These are phyloP conservation scores for Clonostachys byssicola DNA, from an alignment of 2,329 filamentous ascomycete species.

Conservation along the genomic window DNA sequence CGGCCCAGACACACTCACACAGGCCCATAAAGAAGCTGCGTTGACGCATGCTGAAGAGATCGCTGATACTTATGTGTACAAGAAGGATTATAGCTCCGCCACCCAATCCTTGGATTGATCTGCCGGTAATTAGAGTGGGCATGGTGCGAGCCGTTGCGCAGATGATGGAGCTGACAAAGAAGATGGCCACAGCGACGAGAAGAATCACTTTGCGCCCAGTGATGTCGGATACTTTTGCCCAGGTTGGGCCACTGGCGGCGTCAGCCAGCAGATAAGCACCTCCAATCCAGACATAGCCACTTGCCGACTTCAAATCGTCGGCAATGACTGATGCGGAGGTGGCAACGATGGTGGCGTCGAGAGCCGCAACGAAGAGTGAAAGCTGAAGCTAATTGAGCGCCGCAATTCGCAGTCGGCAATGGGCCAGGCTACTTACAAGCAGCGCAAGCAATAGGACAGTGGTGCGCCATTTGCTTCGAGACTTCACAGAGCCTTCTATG, in stretches of 20 bases:
- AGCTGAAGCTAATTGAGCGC: slow-evolving; percentile 63
- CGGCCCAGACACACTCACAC: slow-evolving; percentile 55
- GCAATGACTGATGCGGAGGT: slow-evolving; percentile 65
- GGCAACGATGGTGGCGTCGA: slow-evolving; percentile 60
- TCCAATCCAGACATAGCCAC: slow-evolving; percentile 76
- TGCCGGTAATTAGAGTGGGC: slow-evolving; percentile 46
- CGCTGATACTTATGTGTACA: slow-evolving; percentile 54
- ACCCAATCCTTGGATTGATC: slow-evolving; percentile 53
- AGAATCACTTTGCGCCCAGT: slow-evolving; percentile 54
- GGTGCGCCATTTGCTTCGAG: no score
- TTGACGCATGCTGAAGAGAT: slow-evolving; percentile 47
- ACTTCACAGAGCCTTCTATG: no score
- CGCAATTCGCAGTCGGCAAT: slow-evolving; percentile 66
- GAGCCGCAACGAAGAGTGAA: slow-evolving; percentile 47
- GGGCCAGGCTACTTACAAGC: slow-evolving; percentile 45
- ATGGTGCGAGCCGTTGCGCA: slow-evolving; percentile 46
- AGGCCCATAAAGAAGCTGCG: slow-evolving; percentile 48
- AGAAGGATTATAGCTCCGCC: slow-evolving; percentile 54
- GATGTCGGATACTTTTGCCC: slow-evolving; percentile 60
- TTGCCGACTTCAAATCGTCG: slow-evolving; percentile 57
- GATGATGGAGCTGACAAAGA: slow-evolving; percentile 49
- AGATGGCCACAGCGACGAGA: slow-evolving; percentile 43
- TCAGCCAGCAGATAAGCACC: slow-evolving; percentile 69
- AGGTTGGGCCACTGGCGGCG: slow-evolving; percentile 62
- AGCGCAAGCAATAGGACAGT: no score